Base-by-base conservation (phyloP, 148 eudicot species). In the Cornus controversa region DNA sequence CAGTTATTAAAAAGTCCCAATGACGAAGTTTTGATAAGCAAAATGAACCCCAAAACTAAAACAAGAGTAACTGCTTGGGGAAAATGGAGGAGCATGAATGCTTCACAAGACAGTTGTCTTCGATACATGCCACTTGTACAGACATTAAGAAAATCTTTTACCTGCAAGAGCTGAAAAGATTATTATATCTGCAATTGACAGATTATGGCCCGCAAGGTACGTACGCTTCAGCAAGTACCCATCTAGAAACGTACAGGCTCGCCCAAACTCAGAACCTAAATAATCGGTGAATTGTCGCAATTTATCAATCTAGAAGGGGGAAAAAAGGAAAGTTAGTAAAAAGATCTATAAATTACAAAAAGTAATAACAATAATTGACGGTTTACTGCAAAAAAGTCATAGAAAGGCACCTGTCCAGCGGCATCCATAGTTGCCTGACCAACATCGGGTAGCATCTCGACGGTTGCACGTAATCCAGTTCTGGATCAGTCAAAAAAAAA, bases 161-260 rank as follows among this genome's bases (percentile, higher is more conserved):
- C 99, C 97, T 79, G 92, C 94, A 84, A 96, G 95, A 81, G 87
- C 88, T 27, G 90, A 83, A 95, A 95, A 96, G 78, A 93, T 76
- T 69, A 86, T 87, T 45, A 93, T 83, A 78, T 96, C 99, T 3
- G 99, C 97, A 79, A 92, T 86, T 6, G 98, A 89, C 69, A 91
- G 70, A 64, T 82, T 80, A 80, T 87, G 77, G 66, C 92, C 99
- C 67, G 89, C 97, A 76, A 96, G 82, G 74, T 90, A 92, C 2
- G 99, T 96, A 69, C 80, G 85, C 29, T 84, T 83, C 76, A 83
- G 71, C 50, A 93, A 82, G 82, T 90, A 93, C 36, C 75, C 80
- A 84, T 96, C 93, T 23, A 90, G 85, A 75, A 82, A 89, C 75
- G 73, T 77, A 78, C 99, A 90, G 24, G 90, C 99, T 27, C 84